Evolutionary conservation across 805 yeast genomes (phyloP), one percentile per base, ranked within the genome.

Genomic region (Barnettozyma sp.): DNA sequence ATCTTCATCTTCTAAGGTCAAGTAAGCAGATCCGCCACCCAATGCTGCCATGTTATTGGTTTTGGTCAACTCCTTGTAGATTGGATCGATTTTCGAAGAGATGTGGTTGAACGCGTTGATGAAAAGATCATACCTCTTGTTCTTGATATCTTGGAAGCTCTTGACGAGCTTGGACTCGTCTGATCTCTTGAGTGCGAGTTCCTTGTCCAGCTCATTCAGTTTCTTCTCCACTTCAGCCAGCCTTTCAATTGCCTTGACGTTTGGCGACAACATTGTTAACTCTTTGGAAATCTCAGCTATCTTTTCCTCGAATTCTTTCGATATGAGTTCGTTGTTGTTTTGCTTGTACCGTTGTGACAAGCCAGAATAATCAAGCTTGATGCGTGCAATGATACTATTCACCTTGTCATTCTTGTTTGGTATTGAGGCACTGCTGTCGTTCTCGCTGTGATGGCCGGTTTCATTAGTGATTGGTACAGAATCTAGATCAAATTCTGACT

Each of bases 21-120:
- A 65, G 43, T 84, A 81, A 0, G 97, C 97, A n/a, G 92, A 78
- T 2, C 97, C 97, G 28, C 97, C 97, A 20, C 82, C 66, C 2
- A 94, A 80, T 0, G 78, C 71, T 4, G 69, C 59, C 0, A 82
- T 72, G 12, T 57, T 58, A 29, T 58, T 60, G 33, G 60, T 53
- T 44, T 73, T 78, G 0, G 97, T 92, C 34, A 92, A 66, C 49
- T 88, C 97, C 52, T 87, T 81, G 58, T 90, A 92, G 8, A 86
- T 78, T 1, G 64, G 60, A 54, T 84, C 94, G 45, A 92, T 81
- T 38, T 72, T 69, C 2, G 65, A 67, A 4, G 90, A 73, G 22
- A 90, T 79, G 49, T 82, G 86, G n/a, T 73, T 69, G 49, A 81
- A 87, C 0, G 95, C 90, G 26, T 67, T 65, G 59, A 73, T 77